Base-by-base conservation (phyloP, 208 protist genomes). In the Leishmania amazonensis region DNA sequence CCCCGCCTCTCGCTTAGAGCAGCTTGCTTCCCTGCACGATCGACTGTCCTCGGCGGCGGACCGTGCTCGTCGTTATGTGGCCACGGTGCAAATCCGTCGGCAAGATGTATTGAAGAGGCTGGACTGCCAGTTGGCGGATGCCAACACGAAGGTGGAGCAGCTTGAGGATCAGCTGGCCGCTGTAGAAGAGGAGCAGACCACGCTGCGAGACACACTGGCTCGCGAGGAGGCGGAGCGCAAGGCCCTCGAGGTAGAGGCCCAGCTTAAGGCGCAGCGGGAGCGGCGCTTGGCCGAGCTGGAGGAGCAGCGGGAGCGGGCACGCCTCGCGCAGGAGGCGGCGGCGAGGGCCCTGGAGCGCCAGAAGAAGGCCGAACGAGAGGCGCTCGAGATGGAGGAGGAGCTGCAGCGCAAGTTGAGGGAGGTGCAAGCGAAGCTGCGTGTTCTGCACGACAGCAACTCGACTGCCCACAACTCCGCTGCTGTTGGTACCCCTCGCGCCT, bases 251-350 rank as follows among this genome's bases (percentile, higher is more conserved):
- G 85, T 85, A 13, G 88, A 90, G 70, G 64, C 88, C 73, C 85
- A 93, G 78, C 87, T 97, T 15, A 64, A 86, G 75, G 83, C 79
- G 35, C 89, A 94, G 83, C 91, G 89, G 24, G 87, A 95, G 81
- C 77, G 81, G 75, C 90, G 88, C 60, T 60, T 90, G 74, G 85
- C 76, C 15, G 79, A 89, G 72, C 83, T 95, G 42, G 88, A 80
- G 79, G 79, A 84, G 79, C 91, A 93, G 85, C 91, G 91, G 5
- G 90, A 97, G 76, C 80, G 88, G 40, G 91, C 94, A 1, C 88
- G 88, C 28, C 28, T 90, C 54, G 90, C 90, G 35, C 89, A 94
- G 80, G 80, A 87, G 42, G 91, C 91, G 75, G 94, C 92, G 4
- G 86, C 91, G 40, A 76, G 88, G 57, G 91, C 91, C 24, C 40